Evolutionary conservation across 805 yeast species (phyloP), one percentile per base, ranked within the genome.

Genomic region (Candida jianshihensis): DNA sequence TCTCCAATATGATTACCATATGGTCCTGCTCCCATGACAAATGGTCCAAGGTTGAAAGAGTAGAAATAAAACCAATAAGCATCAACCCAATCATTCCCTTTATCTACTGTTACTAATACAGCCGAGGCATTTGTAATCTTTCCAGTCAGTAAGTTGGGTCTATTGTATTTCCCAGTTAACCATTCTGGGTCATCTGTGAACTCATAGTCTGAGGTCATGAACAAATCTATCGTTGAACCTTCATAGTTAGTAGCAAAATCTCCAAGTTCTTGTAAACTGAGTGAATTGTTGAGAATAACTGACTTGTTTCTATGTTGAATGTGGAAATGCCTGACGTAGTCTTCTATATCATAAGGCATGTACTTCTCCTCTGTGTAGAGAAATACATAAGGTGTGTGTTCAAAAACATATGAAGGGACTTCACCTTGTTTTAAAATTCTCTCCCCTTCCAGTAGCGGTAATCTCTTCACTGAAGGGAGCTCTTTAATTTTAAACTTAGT

Each of bases 1-100:
- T 90, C 98, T 6, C 97, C 98, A 24, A 92, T 78, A 54, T 90
- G 98, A 56, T 90, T 84, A 0, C 98, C 98, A 65, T 82, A 92
- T 0, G 98, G 98, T 0, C 98, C 98, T 26, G 75, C 73, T 3
- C 97, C 97, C 97, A 90, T 88, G 9, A 90, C 97, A 61, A 80
- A 90, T 0, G 98, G 97, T 0, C 98, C 98, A 45, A 85, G 65
- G 55, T 90, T 90, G 65, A 90, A 90, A 2, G 95, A 81, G 56
- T 92, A 90, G 54, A 90, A 90, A 54, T 86, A 89, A 57, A 90
- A 92, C 97, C 97, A 90, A 56, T 75, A 90, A 1, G 97, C 86
- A 56, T 90, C 98, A 0, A 89, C 83, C 86, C 92, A 80, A 4
- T 95, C 96, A 47, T 87, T 82, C 2, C 96, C 96, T 55, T 88